Evolutionary conservation across 2,329 filamentous ascomycete species (phyloP).

Genomic region (Colletotrichum plurivorum): DNA sequence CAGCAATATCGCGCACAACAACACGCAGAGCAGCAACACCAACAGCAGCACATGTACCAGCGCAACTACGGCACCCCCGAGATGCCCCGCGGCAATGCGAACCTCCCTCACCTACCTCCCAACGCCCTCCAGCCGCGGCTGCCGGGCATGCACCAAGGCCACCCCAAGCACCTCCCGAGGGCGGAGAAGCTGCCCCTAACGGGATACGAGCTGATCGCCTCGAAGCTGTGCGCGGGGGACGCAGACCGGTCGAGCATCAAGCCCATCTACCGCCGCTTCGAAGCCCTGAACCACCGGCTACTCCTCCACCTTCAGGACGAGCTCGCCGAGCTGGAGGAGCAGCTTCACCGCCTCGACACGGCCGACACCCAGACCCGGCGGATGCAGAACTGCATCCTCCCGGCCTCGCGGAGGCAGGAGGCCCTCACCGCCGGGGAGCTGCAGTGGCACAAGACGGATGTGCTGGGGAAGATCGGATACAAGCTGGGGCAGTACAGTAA

Average conservation of each 20-base stretch:
- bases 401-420: constrained; percentile 73
- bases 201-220: constrained; percentile 75
- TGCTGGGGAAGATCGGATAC: constrained; percentile 74
- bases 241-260: constrained; percentile 47
- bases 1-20: background rate
- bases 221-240: constrained; percentile 55
- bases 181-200: constrained; percentile 61
- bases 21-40: background rate
- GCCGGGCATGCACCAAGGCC: constrained; percentile 47
- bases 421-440: constrained; percentile 66
- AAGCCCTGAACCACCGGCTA: constrained; percentile 84
- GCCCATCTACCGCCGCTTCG: constrained; percentile 88
- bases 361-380: constrained; percentile 65
- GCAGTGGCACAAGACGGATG: constrained; percentile 71
- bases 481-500: constrained; percentile 79
- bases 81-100: constrained; percentile 56
- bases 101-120: constrained; percentile 53
- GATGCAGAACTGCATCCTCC: constrained; percentile 60
- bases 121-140: constrained; percentile 54
- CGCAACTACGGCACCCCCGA: constrained; percentile 58
- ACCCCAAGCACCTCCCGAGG: constrained; percentile 52
- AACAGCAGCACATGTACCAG: constrained; percentile 30
- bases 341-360: constrained; percentile 78
- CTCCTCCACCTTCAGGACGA: constrained; percentile 90
- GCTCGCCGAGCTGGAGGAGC: constrained; percentile 83